Evolutionary conservation across 202 grass and related monocot species (phyloP).

Genomic region (Hordeum pubiflorum): DNA sequence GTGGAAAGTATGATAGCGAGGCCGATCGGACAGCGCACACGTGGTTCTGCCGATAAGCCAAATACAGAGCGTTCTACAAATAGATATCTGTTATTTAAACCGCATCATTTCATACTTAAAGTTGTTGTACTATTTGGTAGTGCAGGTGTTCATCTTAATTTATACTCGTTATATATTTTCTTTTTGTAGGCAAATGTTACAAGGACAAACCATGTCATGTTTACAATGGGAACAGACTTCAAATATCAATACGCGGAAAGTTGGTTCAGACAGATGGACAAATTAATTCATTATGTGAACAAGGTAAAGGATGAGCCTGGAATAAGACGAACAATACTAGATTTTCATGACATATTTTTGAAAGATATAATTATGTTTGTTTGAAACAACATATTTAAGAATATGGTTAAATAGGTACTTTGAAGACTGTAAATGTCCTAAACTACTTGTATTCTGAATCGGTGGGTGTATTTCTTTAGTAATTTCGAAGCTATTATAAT

Average conservation of each 20-base stretch:
- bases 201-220: slow-evolving; percentile 96
- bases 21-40: neutral
- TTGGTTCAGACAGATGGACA: slow-evolving; percentile 98
- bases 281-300: slow-evolving; percentile 95
- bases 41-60: neutral
- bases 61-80: neutral
- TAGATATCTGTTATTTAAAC: neutral
- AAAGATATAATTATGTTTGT: neutral
- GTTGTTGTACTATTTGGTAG: neutral
- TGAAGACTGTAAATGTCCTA: neutral
- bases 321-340: neutral
- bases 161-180: slow-evolving; percentile 15
- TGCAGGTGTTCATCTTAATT: slow-evolving; percentile 1
- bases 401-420: neutral
- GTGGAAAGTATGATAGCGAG: neutral
- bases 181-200: slow-evolving; percentile 85
- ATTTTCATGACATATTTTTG: neutral
- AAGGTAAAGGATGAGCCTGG: slow-evolving; percentile 44
- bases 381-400: neutral
- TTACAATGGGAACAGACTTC: slow-evolving; percentile 99
- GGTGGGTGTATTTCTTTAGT: neutral
- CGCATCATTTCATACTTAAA: slow-evolving; percentile 18
- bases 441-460: neutral
- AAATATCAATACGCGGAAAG: slow-evolving; percentile 96
- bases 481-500: slow-evolving; percentile 2